These are phyloP conservation scores for Populus pruinosa DNA, from an alignment of 345 rosid species.

Conservation along the genomic window DNA sequence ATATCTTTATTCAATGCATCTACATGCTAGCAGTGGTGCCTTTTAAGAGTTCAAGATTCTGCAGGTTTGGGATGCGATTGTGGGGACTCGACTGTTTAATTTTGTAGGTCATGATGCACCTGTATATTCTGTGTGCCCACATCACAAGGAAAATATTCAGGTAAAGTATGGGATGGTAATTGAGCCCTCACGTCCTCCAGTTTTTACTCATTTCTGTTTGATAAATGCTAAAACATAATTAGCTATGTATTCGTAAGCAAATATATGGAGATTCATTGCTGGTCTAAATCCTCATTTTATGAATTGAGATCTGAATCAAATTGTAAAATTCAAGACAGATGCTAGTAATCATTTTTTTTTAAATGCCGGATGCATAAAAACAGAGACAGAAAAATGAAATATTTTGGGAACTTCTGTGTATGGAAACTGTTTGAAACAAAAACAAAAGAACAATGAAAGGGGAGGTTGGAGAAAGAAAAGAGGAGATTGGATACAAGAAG, in stretches of 20 bases:
- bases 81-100: slow-evolving; percentile 47
- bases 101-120: slow-evolving; percentile 92
- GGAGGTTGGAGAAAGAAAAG: not conserved
- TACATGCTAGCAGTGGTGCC: slow-evolving; percentile 9
- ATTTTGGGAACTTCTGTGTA: not conserved
- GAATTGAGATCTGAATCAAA: not conserved
- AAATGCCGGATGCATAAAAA: not conserved
- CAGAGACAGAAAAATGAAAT: not conserved
- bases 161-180: slow-evolving; percentile 34
- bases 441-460: not conserved
- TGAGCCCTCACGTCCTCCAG: not conserved
- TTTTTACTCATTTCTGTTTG: not conserved
- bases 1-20: not conserved
- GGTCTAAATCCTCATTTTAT: not conserved
- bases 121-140: slow-evolving; percentile 80
- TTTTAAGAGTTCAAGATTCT: slow-evolving; percentile 22
- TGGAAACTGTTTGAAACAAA: not conserved
- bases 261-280: not conserved
- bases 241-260: not conserved
- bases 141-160: slow-evolving; percentile 77
- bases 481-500: not conserved
- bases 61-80: slow-evolving; percentile 84
- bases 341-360: not conserved
- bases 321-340: not conserved
- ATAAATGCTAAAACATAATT: not conserved